phyloP scores from a whole-genome alignment of 305 asterid species.

The Solanum aculeatissimum region DNA sequence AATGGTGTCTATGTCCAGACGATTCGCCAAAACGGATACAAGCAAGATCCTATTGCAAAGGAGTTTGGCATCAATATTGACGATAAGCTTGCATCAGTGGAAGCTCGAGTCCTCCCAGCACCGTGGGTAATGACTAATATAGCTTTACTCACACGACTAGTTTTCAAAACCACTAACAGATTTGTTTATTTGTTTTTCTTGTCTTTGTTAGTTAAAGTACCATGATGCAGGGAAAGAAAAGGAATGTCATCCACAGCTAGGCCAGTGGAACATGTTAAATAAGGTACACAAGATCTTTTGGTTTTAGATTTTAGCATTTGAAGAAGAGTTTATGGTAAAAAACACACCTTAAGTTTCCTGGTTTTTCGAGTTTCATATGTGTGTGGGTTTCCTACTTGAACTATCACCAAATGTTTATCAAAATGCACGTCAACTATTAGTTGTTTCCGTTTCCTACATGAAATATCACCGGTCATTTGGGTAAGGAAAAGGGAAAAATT shows the following conservation, averaged over 20 bases:
- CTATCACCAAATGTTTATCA: too few relatives aligned
- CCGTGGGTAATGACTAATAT: constrained; percentile 22
- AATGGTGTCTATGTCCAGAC: constrained; percentile 10
- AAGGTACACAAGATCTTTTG: constrained; percentile 9
- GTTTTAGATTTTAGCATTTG: background rate
- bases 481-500: too few relatives aligned
- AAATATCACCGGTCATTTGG: too few relatives aligned
- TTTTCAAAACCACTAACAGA: background rate
- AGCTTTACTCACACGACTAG: background rate
- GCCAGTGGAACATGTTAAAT: constrained; percentile 33
- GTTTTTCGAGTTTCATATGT: too few relatives aligned
- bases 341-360: too few relatives aligned
- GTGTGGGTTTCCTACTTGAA: too few relatives aligned
- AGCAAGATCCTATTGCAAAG: constrained; percentile 17
- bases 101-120: constrained; percentile 31
- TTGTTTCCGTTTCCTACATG: too few relatives aligned
- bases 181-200: background rate
- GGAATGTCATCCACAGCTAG: constrained; percentile 24
- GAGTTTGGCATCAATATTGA: constrained; percentile 25
- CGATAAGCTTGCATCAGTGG: constrained; percentile 24
- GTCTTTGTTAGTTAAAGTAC: constrained; percentile 18
- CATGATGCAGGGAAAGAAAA: constrained; percentile 27
- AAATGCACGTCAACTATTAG: too few relatives aligned
- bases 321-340: too few relatives aligned
- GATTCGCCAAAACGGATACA: constrained; percentile 20